Evolutionary conservation across 1,284 basidiomycete species (phyloP).

Genomic region (Puccinia novopanici): DNA sequence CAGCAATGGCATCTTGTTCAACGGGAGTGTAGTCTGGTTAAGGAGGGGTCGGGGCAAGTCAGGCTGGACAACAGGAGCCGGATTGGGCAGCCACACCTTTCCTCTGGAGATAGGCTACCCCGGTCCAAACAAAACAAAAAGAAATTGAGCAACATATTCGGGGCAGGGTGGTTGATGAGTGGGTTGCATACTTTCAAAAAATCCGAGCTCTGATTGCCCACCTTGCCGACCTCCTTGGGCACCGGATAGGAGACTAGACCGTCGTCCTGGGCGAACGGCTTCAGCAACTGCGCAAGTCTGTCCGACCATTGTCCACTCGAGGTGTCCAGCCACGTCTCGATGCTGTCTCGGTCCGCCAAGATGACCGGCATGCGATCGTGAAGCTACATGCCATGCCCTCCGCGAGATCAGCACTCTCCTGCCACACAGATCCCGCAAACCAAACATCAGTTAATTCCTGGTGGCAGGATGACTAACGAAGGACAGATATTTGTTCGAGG

Average conservation of each 20-base stretch:
- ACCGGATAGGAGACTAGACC: constrained; percentile 69
- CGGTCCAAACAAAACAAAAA: neutral
- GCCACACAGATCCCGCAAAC: neutral
- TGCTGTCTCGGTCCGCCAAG: constrained; percentile 67
- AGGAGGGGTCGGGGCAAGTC: too few species aligned
- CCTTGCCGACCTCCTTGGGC: constrained; percentile 84
- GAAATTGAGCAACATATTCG: neutral
- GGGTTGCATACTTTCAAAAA: constrained; percentile 65
- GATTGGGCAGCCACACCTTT: neutral
- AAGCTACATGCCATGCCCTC: constrained; percentile 65
- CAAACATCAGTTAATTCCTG: neutral
- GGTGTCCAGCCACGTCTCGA: constrained; percentile 77
- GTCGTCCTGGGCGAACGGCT: constrained; percentile 67
- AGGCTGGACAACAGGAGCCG: too few species aligned
- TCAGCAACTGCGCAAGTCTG: constrained; percentile 67
- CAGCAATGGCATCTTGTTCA: too few species aligned
- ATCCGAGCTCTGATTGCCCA: constrained; percentile 76
- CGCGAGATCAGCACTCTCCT: constrained; percentile 53
- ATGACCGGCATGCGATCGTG: constrained; percentile 93
- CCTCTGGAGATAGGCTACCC: constrained; percentile 15
- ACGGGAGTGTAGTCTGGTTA: too few species aligned
- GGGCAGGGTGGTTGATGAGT: too few species aligned
- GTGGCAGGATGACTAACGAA: constrained; percentile 55
- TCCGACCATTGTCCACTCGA: constrained; percentile 69
- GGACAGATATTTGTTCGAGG: constrained; percentile 59